A percentile compares a stretch with the other conserved stretches of the same genome.
phyloP scores from a whole-genome alignment of 1,139 yeast species.

The Suhomyces bribrorum region DNA sequence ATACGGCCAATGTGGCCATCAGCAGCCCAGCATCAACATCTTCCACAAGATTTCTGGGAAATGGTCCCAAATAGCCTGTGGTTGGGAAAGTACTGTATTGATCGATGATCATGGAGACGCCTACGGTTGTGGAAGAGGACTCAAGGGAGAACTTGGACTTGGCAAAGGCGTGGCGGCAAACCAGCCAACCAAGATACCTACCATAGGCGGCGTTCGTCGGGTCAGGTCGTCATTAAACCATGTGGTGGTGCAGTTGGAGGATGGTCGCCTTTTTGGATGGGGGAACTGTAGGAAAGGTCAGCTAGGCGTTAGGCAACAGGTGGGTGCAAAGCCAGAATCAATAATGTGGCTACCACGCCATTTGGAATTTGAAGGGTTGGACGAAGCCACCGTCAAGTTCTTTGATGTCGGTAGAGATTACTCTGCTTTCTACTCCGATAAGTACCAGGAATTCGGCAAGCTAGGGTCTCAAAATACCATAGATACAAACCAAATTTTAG shows the following conservation, averaged over 20 bases:
- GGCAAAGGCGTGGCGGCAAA: conserved; percentile 31
- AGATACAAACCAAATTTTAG: neutral
- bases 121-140: conserved; percentile 61
- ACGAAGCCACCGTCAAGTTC: conserved; percentile 8
- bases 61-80: conserved; percentile 57
- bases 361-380: conserved; percentile 20
- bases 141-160: conserved; percentile 74
- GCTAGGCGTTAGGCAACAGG: conserved; percentile 34
- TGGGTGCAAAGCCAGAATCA: conserved; percentile 18
- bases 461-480: conserved; percentile 4
- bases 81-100: conserved; percentile 77
- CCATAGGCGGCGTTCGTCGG: conserved; percentile 15
- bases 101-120: conserved; percentile 44
- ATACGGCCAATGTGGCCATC: conserved; percentile 54
- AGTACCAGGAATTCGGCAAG: conserved; percentile 8
- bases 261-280: conserved; percentile 68
- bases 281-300: conserved; percentile 83
- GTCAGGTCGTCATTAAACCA: conserved; percentile 59
- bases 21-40: conserved; percentile 5
- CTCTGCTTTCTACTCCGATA: conserved; percentile 25
- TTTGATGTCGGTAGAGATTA: conserved; percentile 50
- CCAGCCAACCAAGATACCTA: conserved; percentile 3
- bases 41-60: conserved; percentile 31
- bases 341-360: conserved; percentile 29
- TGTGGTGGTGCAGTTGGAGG: conserved; percentile 43